These are phyloP conservation scores for Glaciozyma martinii DNA, from an alignment of 768 basidiomycete genomes.

Conservation along the genomic window DNA sequence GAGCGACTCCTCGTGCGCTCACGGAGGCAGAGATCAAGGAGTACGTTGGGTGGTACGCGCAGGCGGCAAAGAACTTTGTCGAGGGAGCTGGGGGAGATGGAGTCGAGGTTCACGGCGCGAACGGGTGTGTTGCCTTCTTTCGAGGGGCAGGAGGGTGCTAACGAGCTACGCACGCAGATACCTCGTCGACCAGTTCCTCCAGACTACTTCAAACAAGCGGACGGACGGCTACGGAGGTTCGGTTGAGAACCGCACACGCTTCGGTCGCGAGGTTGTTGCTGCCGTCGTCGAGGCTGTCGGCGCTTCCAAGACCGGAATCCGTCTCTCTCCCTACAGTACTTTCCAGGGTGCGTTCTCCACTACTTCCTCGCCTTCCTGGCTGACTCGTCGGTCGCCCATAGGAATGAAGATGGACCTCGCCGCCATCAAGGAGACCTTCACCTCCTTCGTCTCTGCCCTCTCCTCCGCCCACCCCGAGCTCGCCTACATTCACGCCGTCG, in stretches of 20 bases:
- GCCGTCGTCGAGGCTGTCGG: constrained; percentile 51
- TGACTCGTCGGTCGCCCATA: background rate
- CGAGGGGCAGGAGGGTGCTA: background rate
- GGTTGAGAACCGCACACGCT: constrained; percentile 52
- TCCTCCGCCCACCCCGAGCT: constrained; percentile 44
- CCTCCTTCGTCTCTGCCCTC: constrained; percentile 47
- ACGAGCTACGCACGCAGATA: constrained; percentile 15
- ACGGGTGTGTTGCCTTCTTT: too few relatives aligned
- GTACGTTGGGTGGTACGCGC: constrained; percentile 46
- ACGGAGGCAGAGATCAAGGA: constrained; percentile 42
- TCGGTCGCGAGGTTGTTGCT: constrained; percentile 50
- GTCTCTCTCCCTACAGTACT: background rate
- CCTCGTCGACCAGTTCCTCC: constrained; percentile 34
- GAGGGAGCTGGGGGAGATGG: constrained; percentile 60
- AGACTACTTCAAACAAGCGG: constrained; percentile 17
- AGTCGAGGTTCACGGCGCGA: constrained; percentile 43
- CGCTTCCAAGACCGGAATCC: constrained; percentile 36
- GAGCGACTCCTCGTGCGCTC: constrained; percentile 21
- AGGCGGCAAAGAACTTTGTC: constrained; percentile 48
- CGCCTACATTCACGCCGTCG: constrained; percentile 31
- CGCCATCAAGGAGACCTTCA: constrained; percentile 25
- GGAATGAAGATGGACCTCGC: constrained; percentile 13
- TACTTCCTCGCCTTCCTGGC: background rate
- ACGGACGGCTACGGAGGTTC: constrained; percentile 53
- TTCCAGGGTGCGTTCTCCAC: constrained; percentile 10